Conservation (phyloP, 768 basidiomycete genomes). For the Crucibulum laeve region DNA sequence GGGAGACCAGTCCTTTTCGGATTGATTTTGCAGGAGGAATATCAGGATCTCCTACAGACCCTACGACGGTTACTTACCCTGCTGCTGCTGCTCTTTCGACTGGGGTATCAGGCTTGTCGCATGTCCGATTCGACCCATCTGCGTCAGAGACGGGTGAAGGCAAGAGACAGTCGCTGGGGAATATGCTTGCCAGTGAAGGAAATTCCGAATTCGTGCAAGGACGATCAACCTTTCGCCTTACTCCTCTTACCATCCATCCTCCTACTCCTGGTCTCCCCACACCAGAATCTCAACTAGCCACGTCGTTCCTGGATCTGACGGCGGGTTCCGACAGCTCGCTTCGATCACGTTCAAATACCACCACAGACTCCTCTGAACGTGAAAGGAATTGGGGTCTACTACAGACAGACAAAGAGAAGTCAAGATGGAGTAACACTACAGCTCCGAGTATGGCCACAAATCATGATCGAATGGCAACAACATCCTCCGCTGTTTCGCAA, state of each 20-base stretch:
- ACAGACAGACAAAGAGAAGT: constrained; percentile 11
- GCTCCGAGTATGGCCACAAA: constrained; percentile 21
- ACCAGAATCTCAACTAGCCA: constrained; percentile 1
- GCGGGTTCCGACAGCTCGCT: constrained; percentile 25
- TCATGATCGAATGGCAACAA: background rate
- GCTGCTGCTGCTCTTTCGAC: background rate
- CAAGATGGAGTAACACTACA: constrained; percentile 41
- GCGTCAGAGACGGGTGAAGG: background rate
- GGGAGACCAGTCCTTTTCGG: constrained; percentile 41
- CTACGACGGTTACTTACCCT: background rate
- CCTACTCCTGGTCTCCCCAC: constrained; percentile 2
- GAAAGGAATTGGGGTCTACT: background rate
- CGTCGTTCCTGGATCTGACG: constrained; percentile 36
- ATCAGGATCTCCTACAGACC: background rate
- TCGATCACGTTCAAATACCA: constrained; percentile 16
- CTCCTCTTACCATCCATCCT: constrained; percentile 17
- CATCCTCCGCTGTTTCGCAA: constrained; percentile 7
- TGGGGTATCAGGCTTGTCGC: constrained; percentile 5
- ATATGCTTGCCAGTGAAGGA: constrained; percentile 1
- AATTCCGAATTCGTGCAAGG: constrained; percentile 14
- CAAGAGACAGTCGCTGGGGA: background rate
- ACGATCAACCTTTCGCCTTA: constrained; percentile 17
- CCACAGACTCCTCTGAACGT: constrained; percentile 3
- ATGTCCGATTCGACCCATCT: constrained; percentile 15
- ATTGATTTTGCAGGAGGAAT: constrained; percentile 28